phyloP scores from a whole-genome alignment of 2,329 filamentous ascomycete genomes.

The Botrytis deweyae region DNA sequence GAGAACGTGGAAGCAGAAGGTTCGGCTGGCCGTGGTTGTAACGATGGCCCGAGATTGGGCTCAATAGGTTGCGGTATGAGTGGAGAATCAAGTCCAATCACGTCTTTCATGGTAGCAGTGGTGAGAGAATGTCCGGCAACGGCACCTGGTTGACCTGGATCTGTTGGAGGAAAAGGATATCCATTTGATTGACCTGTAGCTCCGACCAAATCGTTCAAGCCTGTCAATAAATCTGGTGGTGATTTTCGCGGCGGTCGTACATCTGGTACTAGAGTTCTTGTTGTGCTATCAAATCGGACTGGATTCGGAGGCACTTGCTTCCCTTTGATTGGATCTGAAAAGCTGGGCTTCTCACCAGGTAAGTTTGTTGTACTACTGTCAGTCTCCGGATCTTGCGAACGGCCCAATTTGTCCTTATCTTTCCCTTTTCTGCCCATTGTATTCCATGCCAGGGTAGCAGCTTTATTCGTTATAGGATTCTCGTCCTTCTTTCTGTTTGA shows the following conservation, averaged over 20 bases:
- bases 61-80: conserved; percentile 28
- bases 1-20: neutral
- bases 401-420: conserved; percentile 32
- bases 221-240: conserved; percentile 34
- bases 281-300: conserved; percentile 38
- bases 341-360: conserved; percentile 30
- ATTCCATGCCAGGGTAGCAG: conserved; percentile 60
- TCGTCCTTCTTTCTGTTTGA: conserved; percentile 40
- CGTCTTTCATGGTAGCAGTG: conserved; percentile 32
- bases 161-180: conserved; percentile 38
- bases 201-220: conserved; percentile 29
- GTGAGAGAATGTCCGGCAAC: conserved; percentile 34
- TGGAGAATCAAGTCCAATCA: conserved; percentile 31
- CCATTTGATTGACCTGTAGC: conserved; percentile 32
- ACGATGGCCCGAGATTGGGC: conserved; percentile 27
- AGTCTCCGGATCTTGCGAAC: conserved; percentile 34
- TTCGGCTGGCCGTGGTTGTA: neutral
- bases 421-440: conserved; percentile 31
- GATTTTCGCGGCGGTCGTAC: conserved; percentile 27
- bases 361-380: conserved; percentile 33
- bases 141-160: conserved; percentile 35
- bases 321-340: conserved; percentile 26
- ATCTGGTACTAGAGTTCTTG: conserved; percentile 37
- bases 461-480: conserved; percentile 58
- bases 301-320: conserved; percentile 28